Evolutionary conservation across 192 early-diverging fungal species (phyloP).

Genomic region (Piromyces finnis): DNA sequence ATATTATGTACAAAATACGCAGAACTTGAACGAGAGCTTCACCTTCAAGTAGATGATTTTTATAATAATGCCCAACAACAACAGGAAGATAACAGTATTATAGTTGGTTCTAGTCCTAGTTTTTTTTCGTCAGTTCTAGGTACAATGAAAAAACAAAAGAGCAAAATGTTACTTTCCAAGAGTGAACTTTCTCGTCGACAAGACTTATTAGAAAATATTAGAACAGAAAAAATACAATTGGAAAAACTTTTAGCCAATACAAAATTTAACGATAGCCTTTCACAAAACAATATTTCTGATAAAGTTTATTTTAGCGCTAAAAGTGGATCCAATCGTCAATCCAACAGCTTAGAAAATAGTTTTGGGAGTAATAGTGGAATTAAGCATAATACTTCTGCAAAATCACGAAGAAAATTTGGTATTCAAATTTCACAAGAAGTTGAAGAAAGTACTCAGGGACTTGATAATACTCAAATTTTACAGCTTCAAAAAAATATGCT

Average conservation of each 20-base stretch:
- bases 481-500: slow-evolving; percentile 60
- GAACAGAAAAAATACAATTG: slow-evolving; percentile 26
- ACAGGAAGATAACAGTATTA: too few species aligned
- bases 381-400: neutral
- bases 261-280: neutral
- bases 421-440: slow-evolving; percentile 40
- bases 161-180: slow-evolving; percentile 24
- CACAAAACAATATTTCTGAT: too few species aligned
- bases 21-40: neutral
- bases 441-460: slow-evolving; percentile 44
- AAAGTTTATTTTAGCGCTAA: too few species aligned
- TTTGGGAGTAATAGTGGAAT: slow-evolving; percentile 7
- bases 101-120: neutral
- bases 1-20: neutral
- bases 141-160: neutral
- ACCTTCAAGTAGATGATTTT: neutral
- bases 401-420: neutral
- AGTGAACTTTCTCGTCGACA: slow-evolving; percentile 59
- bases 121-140: neutral
- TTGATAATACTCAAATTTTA: slow-evolving; percentile 59
- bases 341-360: neutral
- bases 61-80: neutral
- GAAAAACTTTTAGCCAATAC: neutral
- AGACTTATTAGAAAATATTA: slow-evolving; percentile 54
- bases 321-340: too few species aligned